Evolutionary conservation across 768 basidiomycete species (phyloP).

Genomic region (Holtermannia corniformis): DNA sequence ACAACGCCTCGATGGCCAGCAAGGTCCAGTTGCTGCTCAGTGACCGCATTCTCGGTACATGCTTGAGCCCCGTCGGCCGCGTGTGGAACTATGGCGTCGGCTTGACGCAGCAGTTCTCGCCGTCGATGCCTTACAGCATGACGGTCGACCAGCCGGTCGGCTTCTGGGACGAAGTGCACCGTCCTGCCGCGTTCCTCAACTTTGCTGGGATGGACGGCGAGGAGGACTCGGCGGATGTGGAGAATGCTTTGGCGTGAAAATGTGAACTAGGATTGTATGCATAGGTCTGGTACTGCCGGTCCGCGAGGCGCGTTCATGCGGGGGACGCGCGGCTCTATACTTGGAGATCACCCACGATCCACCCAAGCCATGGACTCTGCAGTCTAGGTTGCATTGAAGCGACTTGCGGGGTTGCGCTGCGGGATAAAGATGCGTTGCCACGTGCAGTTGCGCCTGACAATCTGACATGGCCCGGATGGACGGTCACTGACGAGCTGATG

Average conservation of each 20-base stretch:
- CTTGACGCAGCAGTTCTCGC: slow-evolving; percentile 81
- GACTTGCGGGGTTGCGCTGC: too few species aligned
- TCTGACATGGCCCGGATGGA: too few species aligned
- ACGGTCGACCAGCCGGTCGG: slow-evolving; percentile 81
- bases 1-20: slow-evolving; percentile 98
- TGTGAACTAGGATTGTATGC: neutral
- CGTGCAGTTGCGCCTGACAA: too few species aligned
- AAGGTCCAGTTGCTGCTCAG: slow-evolving; percentile 79
- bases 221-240: slow-evolving; percentile 89
- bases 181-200: slow-evolving; percentile 90
- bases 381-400: too few species aligned
- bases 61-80: slow-evolving; percentile 82
- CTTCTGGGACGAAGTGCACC: slow-evolving; percentile 94
- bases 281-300: too few species aligned
- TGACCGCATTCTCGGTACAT: slow-evolving; percentile 92
- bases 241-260: slow-evolving; percentile 81
- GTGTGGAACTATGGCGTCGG: slow-evolving; percentile 98
- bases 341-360: too few species aligned
- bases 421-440: too few species aligned
- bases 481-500: too few species aligned
- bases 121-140: slow-evolving; percentile 70
- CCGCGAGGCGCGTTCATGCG: too few species aligned
- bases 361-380: too few species aligned
- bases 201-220: slow-evolving; percentile 84
- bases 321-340: too few species aligned